phyloP scores from a whole-genome alignment of 495 filamentous ascomycete genomes.

The Xylaria longipes region DNA sequence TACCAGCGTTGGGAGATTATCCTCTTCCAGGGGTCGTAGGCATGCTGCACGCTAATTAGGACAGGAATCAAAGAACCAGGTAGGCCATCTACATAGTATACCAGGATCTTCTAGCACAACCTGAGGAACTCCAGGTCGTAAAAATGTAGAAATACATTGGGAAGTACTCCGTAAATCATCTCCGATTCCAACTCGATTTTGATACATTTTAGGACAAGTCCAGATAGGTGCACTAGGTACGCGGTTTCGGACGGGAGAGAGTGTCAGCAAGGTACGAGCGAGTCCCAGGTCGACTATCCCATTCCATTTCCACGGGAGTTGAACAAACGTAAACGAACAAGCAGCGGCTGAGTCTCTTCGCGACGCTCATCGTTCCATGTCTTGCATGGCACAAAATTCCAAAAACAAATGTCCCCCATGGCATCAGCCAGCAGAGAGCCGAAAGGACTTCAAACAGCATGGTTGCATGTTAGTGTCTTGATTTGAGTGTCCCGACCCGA shows the following conservation, averaged over 20 bases:
- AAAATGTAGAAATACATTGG: too few species aligned
- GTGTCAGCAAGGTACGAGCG: background rate
- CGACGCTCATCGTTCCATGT: background rate
- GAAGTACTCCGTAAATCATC: too few species aligned
- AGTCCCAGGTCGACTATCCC: background rate
- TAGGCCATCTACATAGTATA: background rate
- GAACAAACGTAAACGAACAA: background rate
- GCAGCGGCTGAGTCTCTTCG: background rate
- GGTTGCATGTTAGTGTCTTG: background rate
- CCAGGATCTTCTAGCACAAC: background rate
- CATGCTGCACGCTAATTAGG: background rate
- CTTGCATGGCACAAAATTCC: background rate
- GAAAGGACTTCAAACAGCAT: background rate
- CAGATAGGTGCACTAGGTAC: background rate
- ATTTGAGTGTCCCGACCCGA: background rate
- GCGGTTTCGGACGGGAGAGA: background rate
- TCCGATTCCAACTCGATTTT: too few species aligned
- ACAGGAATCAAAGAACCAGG: background rate
- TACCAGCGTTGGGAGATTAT: background rate
- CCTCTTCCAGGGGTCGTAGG: background rate
- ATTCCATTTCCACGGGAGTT: background rate
- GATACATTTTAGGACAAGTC: background rate
- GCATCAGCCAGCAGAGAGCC: background rate
- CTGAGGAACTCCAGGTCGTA: background rate
- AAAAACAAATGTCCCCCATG: background rate